phyloP scores from a whole-genome alignment of 768 basidiomycete genomes.

The Tubosaeta sp. region DNA sequence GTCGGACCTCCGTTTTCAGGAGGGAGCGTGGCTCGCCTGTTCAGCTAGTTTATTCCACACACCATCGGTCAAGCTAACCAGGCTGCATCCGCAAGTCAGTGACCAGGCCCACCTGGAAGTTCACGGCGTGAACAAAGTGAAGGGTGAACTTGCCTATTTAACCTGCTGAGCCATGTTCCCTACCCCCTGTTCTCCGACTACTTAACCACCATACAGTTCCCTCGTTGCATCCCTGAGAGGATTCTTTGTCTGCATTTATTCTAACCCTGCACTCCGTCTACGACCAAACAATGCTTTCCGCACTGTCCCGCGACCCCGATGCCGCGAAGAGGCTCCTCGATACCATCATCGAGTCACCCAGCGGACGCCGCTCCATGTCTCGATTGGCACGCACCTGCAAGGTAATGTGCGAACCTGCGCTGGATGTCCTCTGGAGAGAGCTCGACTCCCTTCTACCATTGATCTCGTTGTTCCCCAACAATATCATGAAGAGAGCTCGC shows the following conservation, averaged over 20 bases:
- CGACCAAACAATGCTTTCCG: slow-evolving; percentile 48
- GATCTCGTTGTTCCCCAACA: slow-evolving; percentile 64
- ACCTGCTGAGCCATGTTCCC: slow-evolving; percentile 30
- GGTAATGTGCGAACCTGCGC: slow-evolving; percentile 66
- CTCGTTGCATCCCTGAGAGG: slow-evolving; percentile 27
- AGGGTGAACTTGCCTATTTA: slow-evolving; percentile 37
- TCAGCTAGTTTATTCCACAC: slow-evolving; percentile 17
- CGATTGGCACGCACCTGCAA: slow-evolving; percentile 73
- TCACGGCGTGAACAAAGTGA: slow-evolving; percentile 43
- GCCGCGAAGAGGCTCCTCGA: slow-evolving; percentile 51
- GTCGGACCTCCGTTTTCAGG: slow-evolving; percentile 20
- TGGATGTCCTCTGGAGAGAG: slow-evolving; percentile 73
- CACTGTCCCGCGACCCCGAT: slow-evolving; percentile 60
- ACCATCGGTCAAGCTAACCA: slow-evolving; percentile 24
- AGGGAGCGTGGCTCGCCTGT: slow-evolving; percentile 26
- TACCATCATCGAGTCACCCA: slow-evolving; percentile 51
- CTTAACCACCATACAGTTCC: slow-evolving; percentile 31
- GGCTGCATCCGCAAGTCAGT: slow-evolving; percentile 31
- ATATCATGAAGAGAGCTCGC: slow-evolving; percentile 63
- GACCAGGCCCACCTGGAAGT: slow-evolving; percentile 23
- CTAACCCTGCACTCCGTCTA: slow-evolving; percentile 42
- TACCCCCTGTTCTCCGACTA: slow-evolving; percentile 37
- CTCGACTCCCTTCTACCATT: slow-evolving; percentile 71
- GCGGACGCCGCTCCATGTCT: slow-evolving; percentile 63
- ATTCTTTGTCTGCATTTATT: slow-evolving; percentile 25